These are phyloP conservation scores for Cutaneotrichosporon curvatum DNA, from an alignment of 1,284 basidiomycete genomes.

Conservation along the genomic window DNA sequence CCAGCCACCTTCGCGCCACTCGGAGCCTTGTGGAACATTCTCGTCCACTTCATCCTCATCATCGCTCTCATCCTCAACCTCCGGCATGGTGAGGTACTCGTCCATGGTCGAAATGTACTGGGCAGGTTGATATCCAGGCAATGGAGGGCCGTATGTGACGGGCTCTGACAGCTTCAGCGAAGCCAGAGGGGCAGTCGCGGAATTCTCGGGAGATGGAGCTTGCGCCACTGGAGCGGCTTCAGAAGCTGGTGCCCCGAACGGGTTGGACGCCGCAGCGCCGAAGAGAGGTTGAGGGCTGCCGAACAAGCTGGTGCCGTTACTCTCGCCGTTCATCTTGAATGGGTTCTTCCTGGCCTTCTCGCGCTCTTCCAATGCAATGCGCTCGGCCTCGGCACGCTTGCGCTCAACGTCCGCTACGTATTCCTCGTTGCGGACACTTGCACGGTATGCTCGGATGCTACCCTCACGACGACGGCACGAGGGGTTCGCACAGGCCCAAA, in stretches of 20 bases:
- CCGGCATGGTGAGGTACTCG: slow-evolving; percentile 40
- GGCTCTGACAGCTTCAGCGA: slow-evolving; percentile 17
- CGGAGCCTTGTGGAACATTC: slow-evolving; percentile 23
- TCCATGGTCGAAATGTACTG: slow-evolving; percentile 45
- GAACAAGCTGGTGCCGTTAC: slow-evolving; percentile 22
- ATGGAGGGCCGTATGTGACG: slow-evolving; percentile 26
- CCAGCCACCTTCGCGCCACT: slow-evolving; percentile 30
- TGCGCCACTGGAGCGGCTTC: slow-evolving; percentile 5
- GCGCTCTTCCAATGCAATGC: slow-evolving; percentile 27
- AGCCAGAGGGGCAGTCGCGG: slow-evolving; percentile 13
- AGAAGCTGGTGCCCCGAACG: slow-evolving; percentile 17
- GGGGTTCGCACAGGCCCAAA: slow-evolving; percentile 40
- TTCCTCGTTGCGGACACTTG: slow-evolving; percentile 43
- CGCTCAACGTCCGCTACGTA: slow-evolving; percentile 42
- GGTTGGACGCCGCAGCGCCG: slow-evolving; percentile 20
- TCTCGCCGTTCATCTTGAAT: slow-evolving; percentile 26
- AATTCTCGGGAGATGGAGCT: too few species aligned
- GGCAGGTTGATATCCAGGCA: slow-evolving; percentile 44
- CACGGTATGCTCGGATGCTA: slow-evolving; percentile 43
- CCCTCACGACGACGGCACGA: slow-evolving; percentile 41
- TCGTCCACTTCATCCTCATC: slow-evolving; percentile 23
- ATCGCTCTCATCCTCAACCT: slow-evolving; percentile 23
- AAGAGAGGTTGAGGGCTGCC: slow-evolving; percentile 29
- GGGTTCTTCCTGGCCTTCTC: slow-evolving; percentile 42
- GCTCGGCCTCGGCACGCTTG: slow-evolving; percentile 32